phyloP scores from a whole-genome alignment of 306 rosid genomes.

The Cucurbita moschata region DNA sequence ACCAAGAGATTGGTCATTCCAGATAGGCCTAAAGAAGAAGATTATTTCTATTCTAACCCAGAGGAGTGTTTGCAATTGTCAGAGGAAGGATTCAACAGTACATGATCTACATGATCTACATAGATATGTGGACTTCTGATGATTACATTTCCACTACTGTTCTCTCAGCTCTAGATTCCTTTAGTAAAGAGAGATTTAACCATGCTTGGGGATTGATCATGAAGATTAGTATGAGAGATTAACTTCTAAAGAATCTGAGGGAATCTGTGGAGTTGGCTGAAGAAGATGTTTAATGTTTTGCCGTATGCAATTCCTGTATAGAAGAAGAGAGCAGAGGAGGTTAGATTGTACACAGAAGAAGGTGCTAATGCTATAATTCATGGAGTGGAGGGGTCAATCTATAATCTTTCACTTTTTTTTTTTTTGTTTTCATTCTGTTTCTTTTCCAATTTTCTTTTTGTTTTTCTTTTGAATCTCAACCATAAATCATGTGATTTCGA shows the following conservation, averaged over 20 bases:
- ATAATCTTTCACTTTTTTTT: conserved; percentile 16
- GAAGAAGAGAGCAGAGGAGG: conserved; percentile 56
- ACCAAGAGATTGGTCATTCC: conserved; percentile 49
- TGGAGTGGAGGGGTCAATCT: conserved; percentile 26
- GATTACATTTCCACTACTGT: neutral
- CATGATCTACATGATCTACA: conserved; percentile 36
- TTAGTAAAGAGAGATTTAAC: conserved; percentile 20
- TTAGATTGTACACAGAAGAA: conserved; percentile 39
- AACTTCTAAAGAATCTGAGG: conserved; percentile 20
- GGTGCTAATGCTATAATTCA: conserved; percentile 30
- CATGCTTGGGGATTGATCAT: conserved; percentile 14
- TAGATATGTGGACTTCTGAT: conserved; percentile 9
- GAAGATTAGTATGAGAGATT: conserved; percentile 25
- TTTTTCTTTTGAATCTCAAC: conserved; percentile 7
- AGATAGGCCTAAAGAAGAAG: conserved; percentile 92
- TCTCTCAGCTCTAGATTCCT: conserved; percentile 26
- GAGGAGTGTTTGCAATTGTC: conserved; percentile 61
- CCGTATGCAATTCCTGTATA: conserved; percentile 69
- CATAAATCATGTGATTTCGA: conserved; percentile 14
- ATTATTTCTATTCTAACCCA: conserved; percentile 85
- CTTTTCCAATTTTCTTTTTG: conserved; percentile 4
- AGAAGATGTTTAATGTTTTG: conserved; percentile 28
- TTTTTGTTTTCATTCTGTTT: neutral
- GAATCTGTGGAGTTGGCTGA: conserved; percentile 28
- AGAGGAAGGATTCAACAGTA: conserved; percentile 39